phyloP scores from a whole-genome alignment of 1,284 basidiomycete genomes.

The Leccinum insolens region DNA sequence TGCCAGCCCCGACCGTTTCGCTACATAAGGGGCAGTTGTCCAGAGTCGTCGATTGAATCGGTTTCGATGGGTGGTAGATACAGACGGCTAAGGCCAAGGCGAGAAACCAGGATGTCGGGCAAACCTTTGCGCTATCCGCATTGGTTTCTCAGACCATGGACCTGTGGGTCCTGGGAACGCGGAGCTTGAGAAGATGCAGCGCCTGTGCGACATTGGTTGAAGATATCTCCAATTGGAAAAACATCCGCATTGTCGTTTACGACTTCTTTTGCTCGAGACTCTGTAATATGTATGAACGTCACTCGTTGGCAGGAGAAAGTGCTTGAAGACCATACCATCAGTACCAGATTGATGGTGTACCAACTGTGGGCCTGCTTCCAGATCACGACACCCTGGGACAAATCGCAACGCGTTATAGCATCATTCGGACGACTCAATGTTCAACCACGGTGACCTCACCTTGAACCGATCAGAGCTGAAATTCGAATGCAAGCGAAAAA shows the following conservation, averaged over 20 bases:
- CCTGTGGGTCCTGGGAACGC: neutral
- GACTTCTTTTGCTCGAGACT: neutral
- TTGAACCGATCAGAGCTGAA: too few species aligned
- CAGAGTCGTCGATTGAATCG: neutral
- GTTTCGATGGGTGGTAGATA: neutral
- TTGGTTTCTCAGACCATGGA: neutral
- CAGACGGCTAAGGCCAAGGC: neutral
- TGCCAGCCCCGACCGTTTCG: slow-evolving; percentile 26
- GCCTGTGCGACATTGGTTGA: neutral
- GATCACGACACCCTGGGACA: neutral
- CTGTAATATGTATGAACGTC: neutral
- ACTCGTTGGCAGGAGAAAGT: neutral
- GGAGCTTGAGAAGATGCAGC: neutral
- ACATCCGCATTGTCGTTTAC: neutral
- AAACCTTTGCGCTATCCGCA: neutral
- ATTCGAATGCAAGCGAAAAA: too few species aligned
- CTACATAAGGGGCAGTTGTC: neutral
- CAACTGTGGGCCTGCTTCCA: neutral
- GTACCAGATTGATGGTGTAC: neutral
- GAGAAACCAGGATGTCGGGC: neutral
- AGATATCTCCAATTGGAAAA: neutral
- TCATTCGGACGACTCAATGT: too few species aligned
- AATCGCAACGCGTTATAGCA: neutral
- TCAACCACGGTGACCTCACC: too few species aligned
- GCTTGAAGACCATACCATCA: neutral